Percentiles rank a stretch among this genome's conserved stretches.
Conservation (phyloP, 805 yeast species). For the Myxozyma monticola region DNA sequence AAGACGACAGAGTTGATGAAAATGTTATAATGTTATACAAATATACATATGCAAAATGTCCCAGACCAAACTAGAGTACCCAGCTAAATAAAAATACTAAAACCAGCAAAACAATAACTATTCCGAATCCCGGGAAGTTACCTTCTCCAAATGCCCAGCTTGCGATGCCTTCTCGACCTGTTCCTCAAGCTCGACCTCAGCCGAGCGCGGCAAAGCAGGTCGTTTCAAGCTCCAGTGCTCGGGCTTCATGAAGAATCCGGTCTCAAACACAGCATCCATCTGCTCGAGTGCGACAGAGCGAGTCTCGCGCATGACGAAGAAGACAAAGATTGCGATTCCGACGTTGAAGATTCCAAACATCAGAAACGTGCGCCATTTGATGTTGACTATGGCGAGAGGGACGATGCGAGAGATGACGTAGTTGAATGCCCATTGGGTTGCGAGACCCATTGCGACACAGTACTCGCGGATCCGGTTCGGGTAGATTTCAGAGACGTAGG, state of each 20-base stretch:
- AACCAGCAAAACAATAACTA: too few species aligned
- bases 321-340: conserved; percentile 48
- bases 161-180: too few species aligned
- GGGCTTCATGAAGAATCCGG: conserved; percentile 22
- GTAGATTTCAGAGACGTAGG: conserved; percentile 25
- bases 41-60: too few species aligned
- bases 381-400: conserved; percentile 20
- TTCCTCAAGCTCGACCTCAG: not conserved
- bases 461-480: conserved; percentile 28
- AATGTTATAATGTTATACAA: too few species aligned
- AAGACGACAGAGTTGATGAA: too few species aligned
- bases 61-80: too few species aligned
- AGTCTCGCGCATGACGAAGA: conserved; percentile 61
- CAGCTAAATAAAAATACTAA: too few species aligned
- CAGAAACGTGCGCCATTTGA: conserved; percentile 29
- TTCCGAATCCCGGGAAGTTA: too few species aligned
- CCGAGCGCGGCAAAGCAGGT: not conserved
- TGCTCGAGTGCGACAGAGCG: conserved; percentile 73
- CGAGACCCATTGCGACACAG: conserved; percentile 27
- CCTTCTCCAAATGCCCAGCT: too few species aligned
- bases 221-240: conserved; percentile 15
- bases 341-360: conserved; percentile 29
- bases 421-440: conserved; percentile 30
- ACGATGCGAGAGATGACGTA: conserved; percentile 21
- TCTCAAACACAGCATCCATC: conserved; percentile 63